Evolutionary conservation across 345 rosid genomes (phyloP).

Genomic region (Syzygium aromaticum): DNA sequence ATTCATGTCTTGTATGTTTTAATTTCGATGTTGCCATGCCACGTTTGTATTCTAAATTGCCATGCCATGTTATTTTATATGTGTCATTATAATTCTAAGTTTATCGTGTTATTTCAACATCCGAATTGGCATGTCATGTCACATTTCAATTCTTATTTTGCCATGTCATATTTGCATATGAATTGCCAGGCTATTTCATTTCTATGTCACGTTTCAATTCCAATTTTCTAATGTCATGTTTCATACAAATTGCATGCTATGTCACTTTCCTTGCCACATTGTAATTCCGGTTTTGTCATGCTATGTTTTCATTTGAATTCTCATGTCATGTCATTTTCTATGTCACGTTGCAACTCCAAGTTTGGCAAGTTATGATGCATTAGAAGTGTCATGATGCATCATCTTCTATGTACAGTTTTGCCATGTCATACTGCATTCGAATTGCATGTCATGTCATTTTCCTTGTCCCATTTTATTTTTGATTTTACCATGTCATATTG

Average conservation of each 20-base stretch:
- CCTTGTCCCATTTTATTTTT: not conserved
- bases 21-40: not conserved
- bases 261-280: not conserved
- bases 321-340: not conserved
- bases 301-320: not conserved
- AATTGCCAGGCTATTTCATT: not conserved
- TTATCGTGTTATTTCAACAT: not conserved
- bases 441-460: not conserved
- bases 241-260: not conserved
- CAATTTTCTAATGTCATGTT: not conserved
- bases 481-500: not conserved
- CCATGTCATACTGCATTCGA: not conserved
- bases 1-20: not conserved
- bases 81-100: not conserved
- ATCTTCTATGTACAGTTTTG: not conserved
- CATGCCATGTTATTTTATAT: not conserved
- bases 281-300: not conserved
- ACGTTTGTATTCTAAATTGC: not conserved
- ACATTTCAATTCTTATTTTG: not conserved
- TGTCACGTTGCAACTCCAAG: not conserved
- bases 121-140: not conserved
- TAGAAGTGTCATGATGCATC: not conserved
- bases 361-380: not conserved
- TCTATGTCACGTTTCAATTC: not conserved
- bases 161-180: not conserved